Conservation (phyloP, 805 yeast genomes). For the Torulaspora gathmanii region DNA sequence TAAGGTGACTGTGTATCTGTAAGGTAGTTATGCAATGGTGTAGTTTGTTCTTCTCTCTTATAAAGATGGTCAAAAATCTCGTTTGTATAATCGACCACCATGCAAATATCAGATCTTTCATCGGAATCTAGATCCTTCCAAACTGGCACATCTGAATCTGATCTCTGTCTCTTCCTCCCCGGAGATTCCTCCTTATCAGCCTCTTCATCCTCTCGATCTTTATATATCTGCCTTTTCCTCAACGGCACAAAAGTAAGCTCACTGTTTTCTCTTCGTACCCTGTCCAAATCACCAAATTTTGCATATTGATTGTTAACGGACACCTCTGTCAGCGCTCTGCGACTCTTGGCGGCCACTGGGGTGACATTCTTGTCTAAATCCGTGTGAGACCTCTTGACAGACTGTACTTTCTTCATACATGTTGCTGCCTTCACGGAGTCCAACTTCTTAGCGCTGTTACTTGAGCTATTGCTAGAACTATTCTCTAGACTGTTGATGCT, state of each 20-base stretch:
- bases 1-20: slow-evolving; percentile 48
- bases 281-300: slow-evolving; percentile 10
- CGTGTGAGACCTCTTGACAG: slow-evolving; percentile 3
- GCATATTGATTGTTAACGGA: slow-evolving; percentile 11
- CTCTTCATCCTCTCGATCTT: slow-evolving; percentile 15
- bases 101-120: slow-evolving; percentile 69
- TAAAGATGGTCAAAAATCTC: slow-evolving; percentile 80
- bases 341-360: slow-evolving; percentile 10
- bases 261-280: slow-evolving; percentile 21
- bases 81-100: slow-evolving; percentile 84
- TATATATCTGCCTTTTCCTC: slow-evolving; percentile 24
- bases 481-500: slow-evolving; percentile 2
- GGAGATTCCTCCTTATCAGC: slow-evolving; percentile 3
- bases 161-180: slow-evolving; percentile 35
- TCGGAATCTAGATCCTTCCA: slow-evolving; percentile 60
- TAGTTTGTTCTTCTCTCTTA: slow-evolving; percentile 59
- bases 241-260: slow-evolving; percentile 14
- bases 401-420: background rate
- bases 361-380: slow-evolving; percentile 3
- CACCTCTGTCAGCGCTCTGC: slow-evolving; percentile 18
- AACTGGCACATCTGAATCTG: slow-evolving; percentile 34
- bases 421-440: background rate
- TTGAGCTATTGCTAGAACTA: slow-evolving; percentile 7
- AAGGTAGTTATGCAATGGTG: slow-evolving; percentile 67
- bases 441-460: background rate